Conservation (phyloP, 164 flowering plant genomes). For the Magnolia changhungtana region DNA sequence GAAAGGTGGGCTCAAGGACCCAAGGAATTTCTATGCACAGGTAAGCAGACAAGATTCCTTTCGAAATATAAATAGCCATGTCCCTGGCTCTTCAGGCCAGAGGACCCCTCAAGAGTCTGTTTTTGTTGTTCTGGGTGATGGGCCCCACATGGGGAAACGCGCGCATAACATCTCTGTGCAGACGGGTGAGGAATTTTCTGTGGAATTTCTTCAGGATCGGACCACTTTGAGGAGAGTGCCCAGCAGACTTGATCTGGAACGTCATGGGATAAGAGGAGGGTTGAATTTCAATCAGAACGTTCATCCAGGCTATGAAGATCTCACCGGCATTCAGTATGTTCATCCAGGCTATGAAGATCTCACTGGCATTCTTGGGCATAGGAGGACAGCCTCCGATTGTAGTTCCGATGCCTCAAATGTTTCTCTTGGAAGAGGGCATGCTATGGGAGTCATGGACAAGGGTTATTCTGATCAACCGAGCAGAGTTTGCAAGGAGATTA, state of each 20-base stretch:
- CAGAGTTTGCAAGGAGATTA: constrained; percentile 24
- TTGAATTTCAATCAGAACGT: constrained; percentile 22
- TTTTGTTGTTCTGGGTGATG: constrained; percentile 11
- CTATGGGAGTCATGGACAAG: constrained; percentile 23
- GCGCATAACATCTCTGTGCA: constrained; percentile 50
- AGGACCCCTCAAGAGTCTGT: constrained; percentile 23
- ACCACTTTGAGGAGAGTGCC: constrained; percentile 26
- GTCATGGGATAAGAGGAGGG: constrained; percentile 20
- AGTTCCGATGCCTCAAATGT: constrained; percentile 22
- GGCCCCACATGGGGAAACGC: constrained; percentile 13
- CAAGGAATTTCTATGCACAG: constrained; percentile 4
- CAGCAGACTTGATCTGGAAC: constrained; percentile 21
- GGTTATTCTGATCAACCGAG: constrained; percentile 22
- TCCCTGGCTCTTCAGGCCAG: constrained; percentile 29
- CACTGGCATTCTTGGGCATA: constrained; percentile 40
- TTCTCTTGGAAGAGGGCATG: constrained; percentile 4
- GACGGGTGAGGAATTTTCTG: constrained; percentile 82
- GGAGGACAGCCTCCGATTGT: constrained; percentile 32
- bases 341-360: constrained; percentile 39
- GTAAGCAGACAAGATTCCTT: neutral
- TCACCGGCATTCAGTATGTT: constrained; percentile 35
- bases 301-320: constrained; percentile 37
- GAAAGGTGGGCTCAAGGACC: constrained; percentile 2
- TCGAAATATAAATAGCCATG: constrained; percentile 36
- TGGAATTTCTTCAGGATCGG: constrained; percentile 57